Base-by-base conservation (phyloP, 1,284 basidiomycete species). In the Ceratobasidium sp. region DNA sequence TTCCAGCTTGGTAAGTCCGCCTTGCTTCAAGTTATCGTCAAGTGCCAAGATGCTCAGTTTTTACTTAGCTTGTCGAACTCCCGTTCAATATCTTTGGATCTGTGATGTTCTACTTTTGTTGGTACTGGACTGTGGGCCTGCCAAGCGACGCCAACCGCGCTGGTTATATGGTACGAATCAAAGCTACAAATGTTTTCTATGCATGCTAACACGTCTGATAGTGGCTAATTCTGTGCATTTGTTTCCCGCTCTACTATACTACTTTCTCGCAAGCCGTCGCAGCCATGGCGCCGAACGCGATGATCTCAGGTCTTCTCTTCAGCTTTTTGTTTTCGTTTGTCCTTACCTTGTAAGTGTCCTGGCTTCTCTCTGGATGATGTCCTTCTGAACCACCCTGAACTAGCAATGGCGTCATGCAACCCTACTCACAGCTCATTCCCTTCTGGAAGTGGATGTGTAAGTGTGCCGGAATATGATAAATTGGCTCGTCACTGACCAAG, bases 391-490 rank as follows among this genome's bases (percentile, higher is more conserved):
- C 29, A 4, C n/a, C 31, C 71, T 64, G 31, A 22, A 14, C 37
- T 64, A 88, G 86, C 81, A 87, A 89, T 76, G 90, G 89, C 77
- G 88, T 90, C 29, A 76, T 91, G 62, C 89, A 91, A 80, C 89
- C 90, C 0, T 91, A 84, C 82, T 79, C 84, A 6, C 81, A 85
- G 16, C 86, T 94, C 6, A 90, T 89, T 6, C 79, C 80, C 14
- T 94, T 92, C 90, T 94, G 92, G 92, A 84, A 84, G 77, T 95
- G 92, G 90, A 92, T 94, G 90, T 92, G 68, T 71, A 39, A 48
- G 73, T 64, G 19, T 56, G 13, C n/a, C 8, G 22, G 19, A 14
- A 14, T 27, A 22, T n/a, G 16, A 51, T 34, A 7, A 7, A 11
- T 19, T 22, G 24, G 8, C 49, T 37, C 34, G 14, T 29, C 19